A percentile compares a stretch with the other conserved stretches of the same genome.
Conservation (phyloP, 2,329 filamentous ascomycete genomes). For the Calonectria pseudoturangicola region DNA sequence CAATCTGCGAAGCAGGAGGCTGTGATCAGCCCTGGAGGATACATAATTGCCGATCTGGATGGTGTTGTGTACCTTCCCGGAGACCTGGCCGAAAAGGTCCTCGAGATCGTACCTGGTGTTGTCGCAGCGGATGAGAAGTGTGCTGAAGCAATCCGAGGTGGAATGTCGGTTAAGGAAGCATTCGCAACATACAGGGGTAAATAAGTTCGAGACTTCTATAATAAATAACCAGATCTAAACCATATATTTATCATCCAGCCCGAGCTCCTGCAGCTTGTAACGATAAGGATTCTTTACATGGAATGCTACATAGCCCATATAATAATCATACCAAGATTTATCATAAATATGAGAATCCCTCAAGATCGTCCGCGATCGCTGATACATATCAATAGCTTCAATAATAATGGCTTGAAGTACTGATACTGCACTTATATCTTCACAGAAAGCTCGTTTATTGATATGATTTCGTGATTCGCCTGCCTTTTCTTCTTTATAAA, state of each 20-base stretch:
- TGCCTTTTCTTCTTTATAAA: background rate
- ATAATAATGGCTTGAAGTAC: background rate
- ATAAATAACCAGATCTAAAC: background rate
- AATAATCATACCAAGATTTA: background rate
- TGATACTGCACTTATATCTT: background rate
- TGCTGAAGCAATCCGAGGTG: conserved; percentile 42
- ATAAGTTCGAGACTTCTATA: background rate
- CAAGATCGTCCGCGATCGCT: background rate
- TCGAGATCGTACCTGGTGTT: conserved; percentile 34
- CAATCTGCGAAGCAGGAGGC: conserved; percentile 45
- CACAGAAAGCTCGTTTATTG: background rate
- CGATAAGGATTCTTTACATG: background rate
- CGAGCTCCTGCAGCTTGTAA: background rate
- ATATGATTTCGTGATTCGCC: background rate
- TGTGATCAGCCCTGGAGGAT: conserved; percentile 37
- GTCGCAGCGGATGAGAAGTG: conserved; percentile 45
- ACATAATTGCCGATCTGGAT: conserved; percentile 36
- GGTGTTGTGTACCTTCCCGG: conserved; percentile 41
- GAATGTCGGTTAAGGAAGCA: conserved; percentile 43
- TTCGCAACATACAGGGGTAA: conserved; percentile 43
- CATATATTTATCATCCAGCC: background rate
- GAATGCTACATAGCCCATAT: background rate
- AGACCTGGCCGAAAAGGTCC: conserved; percentile 10
- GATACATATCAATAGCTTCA: background rate
- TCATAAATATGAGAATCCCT: background rate